Evolutionary conservation across 305 asterid genomes (phyloP).

Genomic region (Rubia peregrina): DNA sequence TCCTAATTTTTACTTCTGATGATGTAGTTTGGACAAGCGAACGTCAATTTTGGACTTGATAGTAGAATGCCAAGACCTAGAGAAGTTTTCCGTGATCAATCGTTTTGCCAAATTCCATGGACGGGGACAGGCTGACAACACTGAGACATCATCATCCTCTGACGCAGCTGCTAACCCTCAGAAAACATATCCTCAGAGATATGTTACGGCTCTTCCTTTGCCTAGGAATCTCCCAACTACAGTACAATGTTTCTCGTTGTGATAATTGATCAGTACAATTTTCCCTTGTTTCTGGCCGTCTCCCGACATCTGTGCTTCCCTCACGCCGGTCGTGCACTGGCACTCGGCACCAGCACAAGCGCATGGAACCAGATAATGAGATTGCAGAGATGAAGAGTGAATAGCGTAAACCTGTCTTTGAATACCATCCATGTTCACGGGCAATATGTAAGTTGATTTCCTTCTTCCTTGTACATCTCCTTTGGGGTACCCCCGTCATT

Average conservation of each 20-base stretch:
- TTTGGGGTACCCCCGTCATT: slow-evolving; percentile 31
- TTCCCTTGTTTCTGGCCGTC: slow-evolving; percentile 22
- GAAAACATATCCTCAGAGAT: slow-evolving; percentile 60
- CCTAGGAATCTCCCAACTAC: slow-evolving; percentile 67
- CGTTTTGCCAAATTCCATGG: slow-evolving; percentile 89
- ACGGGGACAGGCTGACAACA: slow-evolving; percentile 55
- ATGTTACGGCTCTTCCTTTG: slow-evolving; percentile 62
- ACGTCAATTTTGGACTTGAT: slow-evolving; percentile 61
- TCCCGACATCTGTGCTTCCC: slow-evolving; percentile 22
- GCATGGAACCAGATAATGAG: slow-evolving; percentile 30
- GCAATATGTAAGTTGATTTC: slow-evolving; percentile 28
- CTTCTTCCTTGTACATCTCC: slow-evolving; percentile 37
- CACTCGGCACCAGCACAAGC: slow-evolving; percentile 25
- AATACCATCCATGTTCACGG: slow-evolving; percentile 27
- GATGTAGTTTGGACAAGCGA: slow-evolving; percentile 64
- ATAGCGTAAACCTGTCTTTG: slow-evolving; percentile 24
- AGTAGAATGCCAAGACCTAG: slow-evolving; percentile 78
- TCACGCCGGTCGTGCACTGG: slow-evolving; percentile 28
- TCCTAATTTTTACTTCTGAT: slow-evolving; percentile 11
- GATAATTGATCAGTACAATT: slow-evolving; percentile 31
- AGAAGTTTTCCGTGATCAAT: slow-evolving; percentile 76
- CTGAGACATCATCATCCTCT: slow-evolving; percentile 45
- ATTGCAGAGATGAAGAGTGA: slow-evolving; percentile 35
- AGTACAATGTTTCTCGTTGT: slow-evolving; percentile 75
- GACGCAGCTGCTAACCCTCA: slow-evolving; percentile 34